Percentiles rank a stretch among this genome's conserved stretches.
Evolutionary conservation across 495 filamentous ascomycete species (phyloP).

Genomic region (Xylaria sp.): DNA sequence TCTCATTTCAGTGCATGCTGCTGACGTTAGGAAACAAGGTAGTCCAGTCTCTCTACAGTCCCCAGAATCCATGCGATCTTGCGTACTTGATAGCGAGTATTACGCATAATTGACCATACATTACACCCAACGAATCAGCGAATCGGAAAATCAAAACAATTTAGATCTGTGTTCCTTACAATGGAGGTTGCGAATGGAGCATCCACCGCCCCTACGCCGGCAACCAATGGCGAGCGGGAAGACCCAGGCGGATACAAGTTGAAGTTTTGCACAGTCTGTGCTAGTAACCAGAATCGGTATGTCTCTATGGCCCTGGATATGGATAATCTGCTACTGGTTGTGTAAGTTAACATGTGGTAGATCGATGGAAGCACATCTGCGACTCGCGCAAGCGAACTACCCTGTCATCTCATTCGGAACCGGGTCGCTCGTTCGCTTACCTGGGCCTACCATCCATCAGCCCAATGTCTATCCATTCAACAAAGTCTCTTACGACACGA

Average conservation of each 20-base stretch:
- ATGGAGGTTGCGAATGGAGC: slow-evolving; percentile 49
- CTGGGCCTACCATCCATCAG: slow-evolving; percentile 87
- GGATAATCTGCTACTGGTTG: no score
- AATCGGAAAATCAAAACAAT: neutral
- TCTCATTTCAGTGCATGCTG: neutral
- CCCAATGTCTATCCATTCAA: slow-evolving; percentile 99
- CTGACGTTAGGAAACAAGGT: neutral
- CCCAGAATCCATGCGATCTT: neutral
- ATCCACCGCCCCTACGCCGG: slow-evolving; percentile 32
- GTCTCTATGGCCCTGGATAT: slow-evolving; percentile 27
- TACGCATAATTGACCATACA: neutral
- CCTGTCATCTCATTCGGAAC: slow-evolving; percentile 98
- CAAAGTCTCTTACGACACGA: slow-evolving; percentile 86
- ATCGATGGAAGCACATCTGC: slow-evolving; percentile 97
- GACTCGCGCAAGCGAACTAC: slow-evolving; percentile 82
- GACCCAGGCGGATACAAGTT: slow-evolving; percentile 71
- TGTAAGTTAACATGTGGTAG: slow-evolving; percentile 47
- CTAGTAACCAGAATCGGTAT: slow-evolving; percentile 93
- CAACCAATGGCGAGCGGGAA: slow-evolving; percentile 49
- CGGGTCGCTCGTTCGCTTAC: slow-evolving; percentile 91
- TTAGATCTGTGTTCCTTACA: neutral
- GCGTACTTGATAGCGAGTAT: neutral
- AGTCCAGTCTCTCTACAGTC: neutral
- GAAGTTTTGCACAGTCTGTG: slow-evolving; percentile 98
- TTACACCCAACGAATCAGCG: neutral